These are phyloP conservation scores for Botrytis tulipae DNA, from an alignment of 2,329 filamentous ascomycete species.

Conservation along the genomic window DNA sequence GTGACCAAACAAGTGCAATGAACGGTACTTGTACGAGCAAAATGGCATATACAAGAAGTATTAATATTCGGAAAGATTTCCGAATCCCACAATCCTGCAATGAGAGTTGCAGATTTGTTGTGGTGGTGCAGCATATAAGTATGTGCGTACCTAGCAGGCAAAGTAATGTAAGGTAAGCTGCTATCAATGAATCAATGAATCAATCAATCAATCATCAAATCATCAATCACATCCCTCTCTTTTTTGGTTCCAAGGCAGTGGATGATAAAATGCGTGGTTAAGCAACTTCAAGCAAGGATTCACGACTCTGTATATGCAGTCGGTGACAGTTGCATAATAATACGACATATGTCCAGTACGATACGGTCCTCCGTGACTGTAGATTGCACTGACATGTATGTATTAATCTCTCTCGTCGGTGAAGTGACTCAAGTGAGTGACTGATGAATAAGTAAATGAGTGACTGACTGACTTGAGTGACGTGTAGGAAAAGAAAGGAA, in stretches of 20 bases:
- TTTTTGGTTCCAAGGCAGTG: constrained; percentile 7
- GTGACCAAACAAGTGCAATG: background rate
- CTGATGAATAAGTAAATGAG: background rate
- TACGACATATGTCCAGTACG: background rate
- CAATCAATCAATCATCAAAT: background rate
- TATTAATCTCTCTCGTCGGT: background rate
- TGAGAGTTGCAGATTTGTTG: constrained; percentile 2
- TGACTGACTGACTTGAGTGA: background rate
- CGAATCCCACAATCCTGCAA: constrained; percentile 9
- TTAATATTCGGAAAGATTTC: constrained; percentile 4
- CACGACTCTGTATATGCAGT: background rate
- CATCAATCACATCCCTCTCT: background rate
- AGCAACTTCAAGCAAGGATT: constrained; percentile 9
- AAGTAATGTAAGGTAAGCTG: background rate
- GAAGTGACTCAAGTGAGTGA: background rate
- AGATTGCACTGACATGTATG: background rate
- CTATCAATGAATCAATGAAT: background rate
- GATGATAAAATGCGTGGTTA: background rate
- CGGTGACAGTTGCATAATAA: background rate
- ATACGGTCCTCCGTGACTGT: background rate
- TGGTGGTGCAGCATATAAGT: constrained; percentile 1
- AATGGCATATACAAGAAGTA: constrained; percentile 9
- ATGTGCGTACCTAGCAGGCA: background rate
- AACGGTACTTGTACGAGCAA: constrained; percentile 7
- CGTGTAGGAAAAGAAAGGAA: background rate